Base-by-base conservation (phyloP, 2,329 filamentous ascomycete genomes). In the Aspergillus pseudoviridinutans region DNA sequence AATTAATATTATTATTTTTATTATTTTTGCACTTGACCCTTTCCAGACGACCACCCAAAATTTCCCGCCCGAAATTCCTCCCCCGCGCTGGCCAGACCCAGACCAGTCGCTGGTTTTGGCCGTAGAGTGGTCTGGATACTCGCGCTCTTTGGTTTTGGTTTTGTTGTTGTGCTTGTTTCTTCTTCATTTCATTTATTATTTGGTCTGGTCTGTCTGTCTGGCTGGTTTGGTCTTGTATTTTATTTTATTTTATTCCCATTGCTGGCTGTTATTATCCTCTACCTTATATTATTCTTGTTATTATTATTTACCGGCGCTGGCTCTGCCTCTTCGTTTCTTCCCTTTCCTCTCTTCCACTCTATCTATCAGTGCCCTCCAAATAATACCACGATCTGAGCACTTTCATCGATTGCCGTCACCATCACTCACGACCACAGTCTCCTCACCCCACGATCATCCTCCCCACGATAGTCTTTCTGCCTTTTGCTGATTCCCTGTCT, bases 21-120 rank as follows among this genome's bases (percentile, higher is more conserved):
- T 22, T 22, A 1, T 22, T 22, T 22, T 22, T n/a, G 41, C 41
- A 20, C 41, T 22, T 22, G 20, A 44, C n/a, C 20, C 41, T 35
- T 35, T 35, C 41, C n/a, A 44, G 20, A 17, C 6, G n/a, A 44
- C 10, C 3, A 22, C n/a, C 42, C 42, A 46, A 46, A 46, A 46
- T 46, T 24, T 24, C 42, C n/a, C n/a, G 41, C 27, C 44, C 41
- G 35, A 27, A 25, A 35, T 49, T 53, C 55, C 51, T 51, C 62
- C 63, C 63, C 63, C 61, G 63, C 63, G 61, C 58, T 65, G 63
- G 63, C 63, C 58, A 64, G 63, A 60, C 60, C 60, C 49, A 64
- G 63, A 58, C 56, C 60, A 38, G 49, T 53, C 60, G 53, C 53
- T 60, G 42, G 41, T 10, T 44, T 22, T 24, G 24, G 8, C 49